Evolutionary conservation across 208 protist species (phyloP), one percentile per base, ranked within the genome.

Genomic region (Leishmania martiniquensis): DNA sequence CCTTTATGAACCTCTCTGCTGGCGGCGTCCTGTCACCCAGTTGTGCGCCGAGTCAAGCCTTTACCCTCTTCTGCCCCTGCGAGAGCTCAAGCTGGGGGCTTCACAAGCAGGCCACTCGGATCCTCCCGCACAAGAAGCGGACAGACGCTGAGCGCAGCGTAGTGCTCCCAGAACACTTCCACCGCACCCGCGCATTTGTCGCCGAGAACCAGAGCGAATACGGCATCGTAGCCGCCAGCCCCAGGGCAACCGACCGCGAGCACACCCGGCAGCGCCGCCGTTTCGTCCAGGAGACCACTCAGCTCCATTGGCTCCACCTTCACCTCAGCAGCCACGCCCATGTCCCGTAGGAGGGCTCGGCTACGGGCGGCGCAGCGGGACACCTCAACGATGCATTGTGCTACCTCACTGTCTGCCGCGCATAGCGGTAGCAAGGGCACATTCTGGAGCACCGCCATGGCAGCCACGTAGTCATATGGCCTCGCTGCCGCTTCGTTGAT

Each of bases 201-300:
- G 37, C 91, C 91, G 4, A 97, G 57, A n/a, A 90, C 89, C 2
- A 98, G 78, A 39, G 93, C 96, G 86, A 97, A 98, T 20, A 99
- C 86, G 42, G 97, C 96, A 71, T 99, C 97, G 83, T 97, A 98
- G 47, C 97, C 97, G 70, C 97, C 97, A 13, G 97, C 96, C 42
- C 97, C 97, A 34, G 97, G 96, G 72, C 96, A 97, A 67, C 97
- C 98, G 20, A 96, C 96, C 7, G 94, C 94, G 73, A 99, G 91
- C 63, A 98, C 95, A 62, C 97, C 97, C 5, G 91, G 84, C 73
- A 99, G 83, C 1, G 81, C 82, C 20, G 88, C 87, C 20, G 96
- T 99, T 22, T 83, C 85, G 74, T 99, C 80, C 2, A 99, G 85
- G 42, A 99, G 73, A 47, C 75, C 69, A 1, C 83, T 98, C 68